phyloP scores from a whole-genome alignment of 2,329 filamentous ascomycete genomes.

The Penicillium sp. region DNA sequence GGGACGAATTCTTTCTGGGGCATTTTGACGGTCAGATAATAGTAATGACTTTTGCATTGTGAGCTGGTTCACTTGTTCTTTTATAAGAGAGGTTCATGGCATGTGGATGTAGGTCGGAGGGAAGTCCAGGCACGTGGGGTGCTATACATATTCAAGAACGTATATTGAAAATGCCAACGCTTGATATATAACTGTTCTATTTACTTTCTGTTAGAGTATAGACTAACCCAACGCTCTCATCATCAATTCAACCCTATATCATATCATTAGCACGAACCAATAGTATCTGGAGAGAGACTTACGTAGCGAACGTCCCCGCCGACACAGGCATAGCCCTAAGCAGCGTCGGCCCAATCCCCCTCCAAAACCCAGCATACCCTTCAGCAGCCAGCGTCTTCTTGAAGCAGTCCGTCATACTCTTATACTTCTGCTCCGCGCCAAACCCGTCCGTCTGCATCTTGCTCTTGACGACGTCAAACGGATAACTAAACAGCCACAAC shows the following conservation, averaged over 20 bases:
- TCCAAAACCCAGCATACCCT: conserved; percentile 86
- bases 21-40: conserved; percentile 31
- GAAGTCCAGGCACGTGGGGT: no score
- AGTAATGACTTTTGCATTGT: background rate
- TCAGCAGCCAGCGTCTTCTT: conserved; percentile 72
- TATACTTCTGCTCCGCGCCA: conserved; percentile 66
- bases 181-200: background rate
- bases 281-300: conserved; percentile 27
- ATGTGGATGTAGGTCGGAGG: no score
- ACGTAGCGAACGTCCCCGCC: conserved; percentile 92
- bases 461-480: conserved; percentile 96
- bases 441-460: conserved; percentile 99
- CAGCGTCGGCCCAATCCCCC: conserved; percentile 83
- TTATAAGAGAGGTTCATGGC: background rate
- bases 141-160: no score
- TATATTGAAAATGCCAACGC: no score
- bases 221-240: conserved; percentile 44
- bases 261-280: conserved; percentile 13
- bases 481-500: conserved; percentile 90
- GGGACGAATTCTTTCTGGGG: conserved; percentile 48
- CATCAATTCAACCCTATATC: conserved; percentile 41
- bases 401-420: conserved; percentile 85
- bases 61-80: background rate
- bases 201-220: background rate
- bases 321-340: conserved; percentile 95